These are phyloP conservation scores for Fusarium sp. DNA, from an alignment of 2,329 filamentous ascomycete genomes.

Conservation along the genomic window DNA sequence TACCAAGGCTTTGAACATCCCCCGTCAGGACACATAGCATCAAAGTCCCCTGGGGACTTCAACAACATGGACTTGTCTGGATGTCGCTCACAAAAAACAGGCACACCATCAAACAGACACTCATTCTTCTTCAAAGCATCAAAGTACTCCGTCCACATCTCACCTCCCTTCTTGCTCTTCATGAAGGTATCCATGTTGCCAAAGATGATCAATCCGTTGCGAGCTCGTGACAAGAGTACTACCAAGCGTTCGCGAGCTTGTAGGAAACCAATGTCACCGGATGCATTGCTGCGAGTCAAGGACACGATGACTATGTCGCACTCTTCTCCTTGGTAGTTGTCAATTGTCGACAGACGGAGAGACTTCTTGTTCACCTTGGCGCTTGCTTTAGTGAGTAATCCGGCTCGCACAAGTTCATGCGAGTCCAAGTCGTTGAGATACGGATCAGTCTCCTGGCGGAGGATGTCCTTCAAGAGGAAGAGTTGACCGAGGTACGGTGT, in stretches of 20 bases:
- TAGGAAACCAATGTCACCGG: constrained; percentile 78
- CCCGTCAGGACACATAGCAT: constrained; percentile 72
- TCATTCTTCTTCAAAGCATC: constrained; percentile 61
- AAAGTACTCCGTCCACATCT: constrained; percentile 68
- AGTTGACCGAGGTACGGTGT: constrained; percentile 80
- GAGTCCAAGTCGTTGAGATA: constrained; percentile 76
- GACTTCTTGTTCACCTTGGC: constrained; percentile 61
- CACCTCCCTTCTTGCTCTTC: constrained; percentile 53
- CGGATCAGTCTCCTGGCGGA: constrained; percentile 69
- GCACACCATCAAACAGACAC: constrained; percentile 69
- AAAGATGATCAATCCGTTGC: constrained; percentile 73
- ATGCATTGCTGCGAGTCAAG: constrained; percentile 72
- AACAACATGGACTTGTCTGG: constrained; percentile 60
- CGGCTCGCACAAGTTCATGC: constrained; percentile 67
- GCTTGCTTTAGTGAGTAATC: constrained; percentile 65
- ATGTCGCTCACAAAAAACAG: constrained; percentile 70
- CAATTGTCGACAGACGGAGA: constrained; percentile 75
- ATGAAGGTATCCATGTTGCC: constrained; percentile 77
- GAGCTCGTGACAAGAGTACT: constrained; percentile 75
- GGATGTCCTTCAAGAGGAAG: constrained; percentile 61
- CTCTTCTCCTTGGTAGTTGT: constrained; percentile 85
- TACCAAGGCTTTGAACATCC: constrained; percentile 74
- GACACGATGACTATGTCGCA: constrained; percentile 77
- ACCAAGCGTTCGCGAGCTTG: constrained; percentile 73
- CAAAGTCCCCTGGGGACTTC: constrained; percentile 66